Evolutionary conservation across 176 grass and related monocot genomes (phyloP).

Genomic region (Musa itinerans): DNA sequence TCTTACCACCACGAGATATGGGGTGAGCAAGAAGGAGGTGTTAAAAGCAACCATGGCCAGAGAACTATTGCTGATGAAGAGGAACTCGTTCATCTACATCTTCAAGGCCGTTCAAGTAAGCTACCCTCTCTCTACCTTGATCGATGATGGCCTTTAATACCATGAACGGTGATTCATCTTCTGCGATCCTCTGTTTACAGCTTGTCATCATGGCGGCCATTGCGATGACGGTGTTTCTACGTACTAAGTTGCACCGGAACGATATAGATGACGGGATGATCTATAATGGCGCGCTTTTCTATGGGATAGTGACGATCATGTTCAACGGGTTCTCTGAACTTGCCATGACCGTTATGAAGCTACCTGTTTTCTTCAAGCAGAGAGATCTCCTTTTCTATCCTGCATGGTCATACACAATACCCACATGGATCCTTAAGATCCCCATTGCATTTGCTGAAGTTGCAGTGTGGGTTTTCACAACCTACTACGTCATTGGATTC

Average conservation of each 20-base stretch:
- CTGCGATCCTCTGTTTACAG: neutral
- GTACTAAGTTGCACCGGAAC: constrained; percentile 47
- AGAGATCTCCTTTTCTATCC: constrained; percentile 72
- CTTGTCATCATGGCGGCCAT: constrained; percentile 38
- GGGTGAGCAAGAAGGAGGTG: constrained; percentile 47
- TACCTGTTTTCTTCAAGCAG: constrained; percentile 85
- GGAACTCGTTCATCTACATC: constrained; percentile 60
- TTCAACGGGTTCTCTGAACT: constrained; percentile 71
- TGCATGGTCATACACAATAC: constrained; percentile 62
- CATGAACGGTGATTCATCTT: no score
- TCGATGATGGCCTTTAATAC: no score
- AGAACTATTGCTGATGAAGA: constrained; percentile 69
- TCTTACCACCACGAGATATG: constrained; percentile 52
- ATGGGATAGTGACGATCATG: constrained; percentile 46
- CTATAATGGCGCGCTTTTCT: constrained; percentile 68
- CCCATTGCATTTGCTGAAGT: constrained; percentile 53
- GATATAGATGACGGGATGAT: constrained; percentile 26
- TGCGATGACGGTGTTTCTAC: constrained; percentile 66
- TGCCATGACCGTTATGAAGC: constrained; percentile 47
- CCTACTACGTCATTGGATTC: constrained; percentile 77
- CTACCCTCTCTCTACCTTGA: neutral
- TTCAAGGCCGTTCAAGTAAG: constrained; percentile 56
- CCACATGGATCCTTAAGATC: constrained; percentile 54
- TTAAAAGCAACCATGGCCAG: constrained; percentile 53
- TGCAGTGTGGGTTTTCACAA: constrained; percentile 59